These are phyloP conservation scores for Quercus engelmannii DNA, from an alignment of 306 rosid genomes.

Conservation along the genomic window DNA sequence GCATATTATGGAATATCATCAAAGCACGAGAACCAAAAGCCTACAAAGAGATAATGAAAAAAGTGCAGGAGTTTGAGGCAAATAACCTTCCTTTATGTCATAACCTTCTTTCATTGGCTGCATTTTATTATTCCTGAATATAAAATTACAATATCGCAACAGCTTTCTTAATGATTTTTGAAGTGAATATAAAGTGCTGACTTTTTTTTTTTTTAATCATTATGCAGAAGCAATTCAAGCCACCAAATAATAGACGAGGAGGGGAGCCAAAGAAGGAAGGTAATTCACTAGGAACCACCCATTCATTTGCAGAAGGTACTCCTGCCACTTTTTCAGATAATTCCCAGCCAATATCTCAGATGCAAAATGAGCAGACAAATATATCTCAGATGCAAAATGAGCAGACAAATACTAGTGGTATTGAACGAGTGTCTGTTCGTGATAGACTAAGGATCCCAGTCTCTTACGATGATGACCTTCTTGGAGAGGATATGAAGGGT, in stretches of 20 bases:
- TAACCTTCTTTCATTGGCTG: not conserved
- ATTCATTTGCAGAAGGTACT: not conserved
- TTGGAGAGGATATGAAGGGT: conserved; percentile 29
- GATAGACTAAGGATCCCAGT: conserved; percentile 77
- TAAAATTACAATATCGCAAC: not conserved
- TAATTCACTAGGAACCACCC: conserved; percentile 21
- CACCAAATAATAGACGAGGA: conserved; percentile 35
- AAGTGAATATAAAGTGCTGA: not conserved
- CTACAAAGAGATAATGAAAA: conserved; percentile 86
- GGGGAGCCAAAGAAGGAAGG: conserved; percentile 31
- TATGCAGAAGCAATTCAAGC: conserved; percentile 75
- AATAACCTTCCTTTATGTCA: not conserved
- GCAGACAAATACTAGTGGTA: conserved; percentile 33
- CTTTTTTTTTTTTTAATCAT: conserved; percentile 14
- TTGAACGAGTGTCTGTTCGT: conserved; percentile 45
- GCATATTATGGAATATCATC: conserved; percentile 60
- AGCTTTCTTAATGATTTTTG: not conserved
- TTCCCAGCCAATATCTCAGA: not conserved
- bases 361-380: conserved; percentile 39
- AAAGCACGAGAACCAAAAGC: conserved; percentile 83
- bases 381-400: conserved; percentile 29
- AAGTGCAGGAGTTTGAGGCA: conserved; percentile 84
- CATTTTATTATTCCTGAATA: not conserved
- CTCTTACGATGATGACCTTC: conserved; percentile 75
- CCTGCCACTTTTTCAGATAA: conserved; percentile 9